Evolutionary conservation across 192 early-diverging fungal species (phyloP).

Genomic region (Rhizophagus prolifer): DNA sequence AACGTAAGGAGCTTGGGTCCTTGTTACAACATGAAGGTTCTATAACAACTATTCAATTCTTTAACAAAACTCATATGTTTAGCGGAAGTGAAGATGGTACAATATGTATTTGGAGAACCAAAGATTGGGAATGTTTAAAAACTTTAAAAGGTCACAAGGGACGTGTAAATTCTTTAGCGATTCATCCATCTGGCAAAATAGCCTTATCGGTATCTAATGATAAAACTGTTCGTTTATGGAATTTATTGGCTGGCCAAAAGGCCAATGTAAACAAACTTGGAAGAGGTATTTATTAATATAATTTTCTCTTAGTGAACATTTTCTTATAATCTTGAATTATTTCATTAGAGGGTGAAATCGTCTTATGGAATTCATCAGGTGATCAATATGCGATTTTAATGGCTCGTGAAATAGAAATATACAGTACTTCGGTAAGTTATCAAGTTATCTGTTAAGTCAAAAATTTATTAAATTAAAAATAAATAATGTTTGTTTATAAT

Average conservation of each 20-base stretch:
- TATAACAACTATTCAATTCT: conserved; percentile 83
- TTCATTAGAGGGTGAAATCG: conserved; percentile 49
- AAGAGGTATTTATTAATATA: conserved; percentile 37
- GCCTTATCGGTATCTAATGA: conserved; percentile 81
- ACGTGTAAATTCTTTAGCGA: conserved; percentile 74
- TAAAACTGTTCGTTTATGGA: conserved; percentile 72
- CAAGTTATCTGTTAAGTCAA: conserved; percentile 24
- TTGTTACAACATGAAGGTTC: conserved; percentile 91
- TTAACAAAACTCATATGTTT: conserved; percentile 80
- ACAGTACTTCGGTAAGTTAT: conserved; percentile 56
- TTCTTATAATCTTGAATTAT: neutral
- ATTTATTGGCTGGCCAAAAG: conserved; percentile 71
- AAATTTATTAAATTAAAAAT: neutral
- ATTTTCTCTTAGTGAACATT: neutral
- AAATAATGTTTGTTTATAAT: neutral
- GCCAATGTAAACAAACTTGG: conserved; percentile 55
- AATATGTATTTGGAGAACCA: conserved; percentile 86
- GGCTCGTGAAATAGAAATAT: conserved; percentile 53
- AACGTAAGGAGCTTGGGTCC: conserved; percentile 86
- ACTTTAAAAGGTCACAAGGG: conserved; percentile 80
- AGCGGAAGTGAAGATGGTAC: conserved; percentile 87
- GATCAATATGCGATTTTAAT: conserved; percentile 60
- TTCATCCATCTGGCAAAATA: conserved; percentile 96
- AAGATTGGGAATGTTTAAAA: conserved; percentile 96
- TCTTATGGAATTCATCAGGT: conserved; percentile 57